A percentile compares a stretch with the other conserved stretches of the same genome.
Evolutionary conservation across 2,329 filamentous ascomycete species (phyloP).

Genomic region (Pestalotiopsis sp.): DNA sequence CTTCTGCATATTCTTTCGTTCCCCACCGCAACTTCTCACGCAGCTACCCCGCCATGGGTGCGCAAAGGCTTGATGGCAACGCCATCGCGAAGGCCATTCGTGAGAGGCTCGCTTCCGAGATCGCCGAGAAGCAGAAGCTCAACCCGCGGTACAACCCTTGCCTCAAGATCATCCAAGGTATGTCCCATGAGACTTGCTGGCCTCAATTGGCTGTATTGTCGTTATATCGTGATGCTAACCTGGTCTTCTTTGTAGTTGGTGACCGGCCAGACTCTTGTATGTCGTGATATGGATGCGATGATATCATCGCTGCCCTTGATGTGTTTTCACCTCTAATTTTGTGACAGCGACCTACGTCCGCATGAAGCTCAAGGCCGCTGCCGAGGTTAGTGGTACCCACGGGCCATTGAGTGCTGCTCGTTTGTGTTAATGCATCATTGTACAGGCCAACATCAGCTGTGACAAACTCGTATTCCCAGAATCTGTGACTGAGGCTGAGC

Average conservation of each 20-base stretch:
- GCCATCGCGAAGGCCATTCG: conserved; percentile 92
- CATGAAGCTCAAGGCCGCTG: conserved; percentile 98
- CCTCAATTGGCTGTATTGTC: neutral
- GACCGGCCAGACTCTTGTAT: conserved; percentile 90
- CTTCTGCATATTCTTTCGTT: conserved; percentile 6
- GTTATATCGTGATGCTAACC: neutral
- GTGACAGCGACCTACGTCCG: conserved; percentile 89
- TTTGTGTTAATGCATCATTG: conserved; percentile 21
- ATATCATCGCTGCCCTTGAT: conserved; percentile 4
- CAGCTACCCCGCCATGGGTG: conserved; percentile 72
- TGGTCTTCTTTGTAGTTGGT: conserved; percentile 65
- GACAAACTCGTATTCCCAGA: conserved; percentile 84
- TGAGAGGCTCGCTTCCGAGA: conserved; percentile 77
- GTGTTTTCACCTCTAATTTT: conserved; percentile 33
- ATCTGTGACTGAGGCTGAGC: conserved; percentile 79
- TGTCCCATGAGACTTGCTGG: conserved; percentile 28
- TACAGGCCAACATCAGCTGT: conserved; percentile 86
- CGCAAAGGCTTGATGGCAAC: conserved; percentile 91
- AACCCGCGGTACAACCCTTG: conserved; percentile 89
- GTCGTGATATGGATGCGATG: conserved; percentile 30
- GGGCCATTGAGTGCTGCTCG: conserved; percentile 1
- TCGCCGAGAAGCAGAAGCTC: conserved; percentile 75
- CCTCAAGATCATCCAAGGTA: conserved; percentile 94
- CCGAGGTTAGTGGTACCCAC: conserved; percentile 66
- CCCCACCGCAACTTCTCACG: conserved; percentile 41